Percentiles rank a stretch among this genome's conserved stretches.
phyloP scores from a whole-genome alignment of 2,329 filamentous ascomycete species.

The Lomentospora prolificans region DNA sequence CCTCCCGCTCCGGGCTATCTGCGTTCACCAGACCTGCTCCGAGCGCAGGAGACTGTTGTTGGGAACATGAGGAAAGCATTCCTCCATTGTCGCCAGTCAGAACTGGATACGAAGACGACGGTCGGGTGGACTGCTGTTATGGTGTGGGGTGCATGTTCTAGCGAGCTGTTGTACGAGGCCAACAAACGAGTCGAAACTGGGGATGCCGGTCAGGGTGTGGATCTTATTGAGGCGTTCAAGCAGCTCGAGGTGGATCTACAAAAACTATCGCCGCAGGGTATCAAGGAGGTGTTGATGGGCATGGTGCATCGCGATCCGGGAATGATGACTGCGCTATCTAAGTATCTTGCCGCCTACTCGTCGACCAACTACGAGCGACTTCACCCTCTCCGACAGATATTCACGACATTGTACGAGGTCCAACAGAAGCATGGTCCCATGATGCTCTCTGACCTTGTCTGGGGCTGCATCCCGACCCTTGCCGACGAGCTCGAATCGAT shows the following conservation, averaged over 20 bases:
- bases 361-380: conserved; percentile 32
- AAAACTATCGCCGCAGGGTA: conserved; percentile 31
- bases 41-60: conserved; percentile 33
- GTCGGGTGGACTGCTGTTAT: conserved; percentile 31
- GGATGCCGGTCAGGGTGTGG: conserved; percentile 28
- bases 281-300: conserved; percentile 31
- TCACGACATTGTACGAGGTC: conserved; percentile 32
- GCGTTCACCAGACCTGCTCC: conserved; percentile 30
- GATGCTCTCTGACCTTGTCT: conserved; percentile 32
- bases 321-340: conserved; percentile 35
- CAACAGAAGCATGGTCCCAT: conserved; percentile 33
- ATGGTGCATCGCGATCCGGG: conserved; percentile 34
- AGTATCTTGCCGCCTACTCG: conserved; percentile 33
- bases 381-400: conserved; percentile 32
- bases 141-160: conserved; percentile 33
- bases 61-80: conserved; percentile 34
- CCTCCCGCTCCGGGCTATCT: conserved; percentile 31
- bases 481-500: conserved; percentile 34
- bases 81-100: conserved; percentile 32
- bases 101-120: conserved; percentile 26
- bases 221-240: conserved; percentile 31
- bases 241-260: conserved; percentile 31
- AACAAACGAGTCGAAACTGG: conserved; percentile 31
- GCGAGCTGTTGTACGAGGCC: conserved; percentile 32
- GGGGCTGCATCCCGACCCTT: conserved; percentile 29